phyloP scores from a whole-genome alignment of 768 basidiomycete species.

The Mycena alexandri region DNA sequence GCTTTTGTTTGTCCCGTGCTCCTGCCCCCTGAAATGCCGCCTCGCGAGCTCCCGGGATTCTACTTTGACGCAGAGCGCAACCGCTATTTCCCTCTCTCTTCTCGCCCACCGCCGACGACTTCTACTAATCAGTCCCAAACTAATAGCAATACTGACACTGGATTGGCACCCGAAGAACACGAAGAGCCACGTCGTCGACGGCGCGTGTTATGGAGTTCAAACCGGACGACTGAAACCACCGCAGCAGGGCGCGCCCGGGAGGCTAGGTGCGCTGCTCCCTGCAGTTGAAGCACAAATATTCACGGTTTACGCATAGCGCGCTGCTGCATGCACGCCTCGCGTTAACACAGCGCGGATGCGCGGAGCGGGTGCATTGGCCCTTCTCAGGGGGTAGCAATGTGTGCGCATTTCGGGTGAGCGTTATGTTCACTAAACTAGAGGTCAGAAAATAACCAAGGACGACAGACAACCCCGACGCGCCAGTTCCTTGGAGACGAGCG shows the following conservation, averaged over 20 bases:
- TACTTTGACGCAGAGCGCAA: constrained; percentile 34
- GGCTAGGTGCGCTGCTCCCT: constrained; percentile 1
- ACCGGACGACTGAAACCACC: background rate
- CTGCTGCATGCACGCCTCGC: constrained; percentile 17
- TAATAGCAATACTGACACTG: background rate
- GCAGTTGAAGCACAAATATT: background rate
- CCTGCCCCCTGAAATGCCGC: background rate
- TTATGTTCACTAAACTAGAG: too few relatives aligned
- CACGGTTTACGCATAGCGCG: background rate
- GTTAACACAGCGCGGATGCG: background rate
- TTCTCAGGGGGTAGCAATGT: background rate
- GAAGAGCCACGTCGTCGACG: background rate
- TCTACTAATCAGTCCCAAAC: too few relatives aligned
- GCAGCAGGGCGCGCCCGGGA: constrained; percentile 7
- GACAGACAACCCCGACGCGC: constrained; percentile 13
- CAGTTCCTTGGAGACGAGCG: constrained; percentile 31
- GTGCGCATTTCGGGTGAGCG: constrained; percentile 15
- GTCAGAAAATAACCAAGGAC: background rate
- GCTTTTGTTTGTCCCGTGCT: background rate
- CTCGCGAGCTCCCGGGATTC: constrained; percentile 30
- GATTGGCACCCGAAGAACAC: background rate
- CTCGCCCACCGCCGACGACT: background rate
- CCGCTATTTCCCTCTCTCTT: constrained; percentile 33
- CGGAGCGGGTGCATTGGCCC: constrained; percentile 12
- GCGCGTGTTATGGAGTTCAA: constrained; percentile 1